Base-by-base conservation (phyloP, 2,329 filamentous ascomycete species). In the Aspergillus pseudoglaucus region DNA sequence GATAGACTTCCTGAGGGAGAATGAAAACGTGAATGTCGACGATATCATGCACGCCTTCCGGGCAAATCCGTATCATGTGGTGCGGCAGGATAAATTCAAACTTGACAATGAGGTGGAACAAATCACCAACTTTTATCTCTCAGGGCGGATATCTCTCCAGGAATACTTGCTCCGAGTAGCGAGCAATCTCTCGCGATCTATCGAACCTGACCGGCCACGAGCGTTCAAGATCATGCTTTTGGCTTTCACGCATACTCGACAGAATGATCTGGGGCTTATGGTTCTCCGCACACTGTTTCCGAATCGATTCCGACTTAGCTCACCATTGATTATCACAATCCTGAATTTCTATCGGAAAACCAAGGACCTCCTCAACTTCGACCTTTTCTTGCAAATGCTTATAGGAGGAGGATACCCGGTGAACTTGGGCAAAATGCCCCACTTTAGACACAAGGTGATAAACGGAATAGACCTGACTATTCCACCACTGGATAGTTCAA, bases 361-460 rank as follows among this genome's bases (percentile, higher is more conserved):
- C 2, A 69, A 67, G 46, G 67, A 72, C 39, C 58, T 72, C 3
- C 65, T 63, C 38, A 59, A 61, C n/a, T 72, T 72, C 37, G 68
- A 72, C 44, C 47, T 64, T 18, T 70, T 71, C 44, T 49, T 72
- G 27, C 54, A 62, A 38, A 65, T 66, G 59, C 51, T 72, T 9
- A 59, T 61, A 27, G 68, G 66, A 3, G 54, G 64, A 27, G 58
- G 60, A 2, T 68, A 65, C 39, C 59, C 64, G 7, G 58, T 66
- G 7, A 68, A 70, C 32, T 44, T 72, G 44, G 59, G 59, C 2
- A 53, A 52, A 4, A 47, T 61, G 14, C 53, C 55, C 7, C 51
- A 47, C 18, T 69, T 59, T 45, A 54, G 53, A 39, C 52, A 49
- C n/a, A 52, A 50, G 27, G 57, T 55, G 6, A 51, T 71, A 48